Conservation (phyloP, 2,329 filamentous ascomycete species). For the Aureobasidium sp. region DNA sequence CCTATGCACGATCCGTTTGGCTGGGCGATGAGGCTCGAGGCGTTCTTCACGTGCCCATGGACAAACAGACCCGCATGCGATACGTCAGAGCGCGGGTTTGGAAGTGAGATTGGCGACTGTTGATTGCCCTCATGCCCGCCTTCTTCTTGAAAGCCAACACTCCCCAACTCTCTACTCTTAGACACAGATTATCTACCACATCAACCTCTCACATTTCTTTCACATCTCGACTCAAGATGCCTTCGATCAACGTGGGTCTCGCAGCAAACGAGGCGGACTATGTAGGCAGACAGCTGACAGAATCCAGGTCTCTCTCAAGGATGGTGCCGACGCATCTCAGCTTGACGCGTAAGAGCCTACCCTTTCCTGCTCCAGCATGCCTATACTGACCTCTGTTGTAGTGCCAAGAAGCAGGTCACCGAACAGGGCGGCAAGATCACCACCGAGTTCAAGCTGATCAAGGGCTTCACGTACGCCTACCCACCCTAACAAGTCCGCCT, state of each 20-base stretch:
- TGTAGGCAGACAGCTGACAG: neutral
- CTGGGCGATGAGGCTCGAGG: neutral
- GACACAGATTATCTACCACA: neutral
- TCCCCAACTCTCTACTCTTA: neutral
- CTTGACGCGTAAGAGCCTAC: conserved; percentile 54
- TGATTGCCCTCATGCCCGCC: neutral
- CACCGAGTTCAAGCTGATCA: conserved; percentile 80
- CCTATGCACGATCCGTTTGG: too few relatives aligned
- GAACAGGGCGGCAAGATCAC: conserved; percentile 77
- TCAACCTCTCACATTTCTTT: neutral
- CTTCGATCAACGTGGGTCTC: conserved; percentile 30
- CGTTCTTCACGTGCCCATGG: conserved; percentile 7
- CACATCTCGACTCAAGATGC: conserved; percentile 24
- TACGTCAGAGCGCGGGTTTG: neutral
- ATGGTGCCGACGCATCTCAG: conserved; percentile 57
- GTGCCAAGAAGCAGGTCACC: conserved; percentile 67
- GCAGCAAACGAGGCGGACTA: neutral
- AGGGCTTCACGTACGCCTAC: conserved; percentile 74
- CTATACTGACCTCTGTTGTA: conserved; percentile 30
- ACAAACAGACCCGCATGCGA: neutral
- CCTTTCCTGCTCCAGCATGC: neutral
- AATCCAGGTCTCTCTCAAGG: conserved; percentile 69
- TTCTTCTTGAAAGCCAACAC: neutral
- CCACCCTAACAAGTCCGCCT: neutral
- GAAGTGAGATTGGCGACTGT: conserved; percentile 6